A percentile compares a stretch with the other conserved stretches of the same genome.
Evolutionary conservation across 2,329 filamentous ascomycete species (phyloP).

Genomic region (Aspergillus pseudoviridinutans): DNA sequence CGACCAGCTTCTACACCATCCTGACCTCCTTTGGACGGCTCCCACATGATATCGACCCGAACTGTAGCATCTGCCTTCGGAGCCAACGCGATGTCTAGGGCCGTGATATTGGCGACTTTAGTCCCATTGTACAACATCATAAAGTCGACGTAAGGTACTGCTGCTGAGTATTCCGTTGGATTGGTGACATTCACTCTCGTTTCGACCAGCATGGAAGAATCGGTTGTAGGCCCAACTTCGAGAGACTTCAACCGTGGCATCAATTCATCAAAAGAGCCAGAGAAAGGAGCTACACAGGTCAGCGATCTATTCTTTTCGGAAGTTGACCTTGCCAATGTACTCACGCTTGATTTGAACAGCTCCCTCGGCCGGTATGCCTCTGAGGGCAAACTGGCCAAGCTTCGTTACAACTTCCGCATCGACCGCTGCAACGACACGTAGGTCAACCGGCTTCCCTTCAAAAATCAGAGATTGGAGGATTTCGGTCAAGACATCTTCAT

Average conservation of each 20-base stretch:
- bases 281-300: constrained; percentile 53
- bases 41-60: constrained; percentile 67
- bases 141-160: constrained; percentile 74
- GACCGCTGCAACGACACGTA: constrained; percentile 74
- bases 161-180: constrained; percentile 79
- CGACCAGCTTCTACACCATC: constrained; percentile 60
- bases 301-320: constrained; percentile 22
- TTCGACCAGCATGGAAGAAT: constrained; percentile 65
- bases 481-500: constrained; percentile 72
- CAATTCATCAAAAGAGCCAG: constrained; percentile 49
- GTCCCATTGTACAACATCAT: constrained; percentile 70
- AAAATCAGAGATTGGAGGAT: constrained; percentile 80
- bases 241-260: constrained; percentile 67
- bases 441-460: constrained; percentile 61
- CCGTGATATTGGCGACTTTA: constrained; percentile 69
- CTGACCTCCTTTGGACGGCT: constrained; percentile 63
- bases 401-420: constrained; percentile 79
- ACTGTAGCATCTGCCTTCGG: constrained; percentile 71
- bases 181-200: constrained; percentile 82
- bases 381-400: constrained; percentile 74
- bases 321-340: constrained; percentile 43
- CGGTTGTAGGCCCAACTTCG: constrained; percentile 67
- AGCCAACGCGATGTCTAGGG: constrained; percentile 58
- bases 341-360: constrained; percentile 89
- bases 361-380: constrained; percentile 78